Conservation (phyloP, 305 asterid genomes). For the Fraxinus albicans region DNA sequence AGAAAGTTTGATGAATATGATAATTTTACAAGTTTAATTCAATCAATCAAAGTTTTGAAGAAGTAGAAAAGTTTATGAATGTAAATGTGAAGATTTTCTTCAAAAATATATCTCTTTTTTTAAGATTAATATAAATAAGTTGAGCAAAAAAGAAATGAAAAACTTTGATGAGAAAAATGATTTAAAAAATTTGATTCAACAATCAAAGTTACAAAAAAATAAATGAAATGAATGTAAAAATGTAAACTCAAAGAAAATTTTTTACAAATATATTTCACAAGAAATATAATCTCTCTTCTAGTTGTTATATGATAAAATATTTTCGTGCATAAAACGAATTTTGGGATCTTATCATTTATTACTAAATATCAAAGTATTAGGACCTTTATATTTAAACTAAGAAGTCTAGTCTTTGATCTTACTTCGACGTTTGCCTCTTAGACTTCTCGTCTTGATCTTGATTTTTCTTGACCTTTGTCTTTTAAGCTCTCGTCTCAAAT, state of each 20-base stretch:
- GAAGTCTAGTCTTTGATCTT: background rate
- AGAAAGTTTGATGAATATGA: no score
- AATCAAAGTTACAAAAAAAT: background rate
- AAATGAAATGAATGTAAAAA: background rate
- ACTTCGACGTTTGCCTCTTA: background rate
- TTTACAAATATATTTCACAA: background rate
- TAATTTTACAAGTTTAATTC: no score
- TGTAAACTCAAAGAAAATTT: background rate
- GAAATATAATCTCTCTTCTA: background rate
- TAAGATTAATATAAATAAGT: no score
- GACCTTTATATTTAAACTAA: background rate
- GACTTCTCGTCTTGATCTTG: background rate
- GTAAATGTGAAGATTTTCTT: background rate
- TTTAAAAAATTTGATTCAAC: background rate
- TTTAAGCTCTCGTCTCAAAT: background rate
- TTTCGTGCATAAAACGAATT: no score
- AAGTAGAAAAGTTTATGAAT: background rate
- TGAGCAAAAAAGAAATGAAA: background rate
- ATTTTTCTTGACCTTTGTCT: background rate
- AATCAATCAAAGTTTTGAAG: background rate
- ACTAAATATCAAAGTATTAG: no score
- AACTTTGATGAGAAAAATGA: background rate
- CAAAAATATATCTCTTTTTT: no score
- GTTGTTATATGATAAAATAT: no score
- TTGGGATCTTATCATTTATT: background rate